Base-by-base conservation (phyloP, 352 stramenopile genomes). In the Phytopythium chamaehyphon region DNA sequence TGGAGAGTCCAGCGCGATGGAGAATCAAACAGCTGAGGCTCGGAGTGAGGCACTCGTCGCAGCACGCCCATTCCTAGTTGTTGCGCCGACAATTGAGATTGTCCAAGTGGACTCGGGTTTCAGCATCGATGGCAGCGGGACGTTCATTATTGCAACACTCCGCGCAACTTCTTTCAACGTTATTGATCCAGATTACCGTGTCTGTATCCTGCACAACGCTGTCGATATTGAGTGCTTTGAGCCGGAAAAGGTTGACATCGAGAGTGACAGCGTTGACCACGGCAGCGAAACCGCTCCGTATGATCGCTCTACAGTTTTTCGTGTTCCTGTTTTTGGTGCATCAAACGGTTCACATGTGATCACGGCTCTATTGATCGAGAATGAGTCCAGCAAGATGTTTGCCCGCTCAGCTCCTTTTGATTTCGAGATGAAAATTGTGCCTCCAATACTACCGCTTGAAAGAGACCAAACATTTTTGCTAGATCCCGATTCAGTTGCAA, bases 161-260 rank as follows among this genome's bases (percentile, higher is more conserved):
- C 59, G 66, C 6, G 79, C 74, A 12, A 66, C 47, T 10, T 39
- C 69, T 6, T 84, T 88, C 40, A 62, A 86, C 35, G 38, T 71
- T 3, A 51, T 51, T 2, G 73, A 86, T 54, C 45, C 51, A 14
- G 55, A 28, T 6, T 62, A 71, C 21, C 73, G 69, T 0, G 50
- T 87, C 15, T 85, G 71, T 35, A 43, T 82, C 3, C 49, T 76
- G 1, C 49, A 82, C 16, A 70, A 86, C 43, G 61, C 65, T 21
- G 58, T 44, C 28, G 60, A 47, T 2, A 71, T 88, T 14, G 66
- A 73, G 10, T 88, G 75, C 19, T 53, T 83, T 28, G 35, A 67
- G 8, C 47, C 57, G 0, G 22, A 57, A 1, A 59, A 53, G 24
- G 46, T 84, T 36, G 16, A 47, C 14, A 14, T 82, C 10, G 72